phyloP scores from a whole-genome alignment of 2,329 filamentous ascomycete species.

The Microdochium bolleyi region DNA sequence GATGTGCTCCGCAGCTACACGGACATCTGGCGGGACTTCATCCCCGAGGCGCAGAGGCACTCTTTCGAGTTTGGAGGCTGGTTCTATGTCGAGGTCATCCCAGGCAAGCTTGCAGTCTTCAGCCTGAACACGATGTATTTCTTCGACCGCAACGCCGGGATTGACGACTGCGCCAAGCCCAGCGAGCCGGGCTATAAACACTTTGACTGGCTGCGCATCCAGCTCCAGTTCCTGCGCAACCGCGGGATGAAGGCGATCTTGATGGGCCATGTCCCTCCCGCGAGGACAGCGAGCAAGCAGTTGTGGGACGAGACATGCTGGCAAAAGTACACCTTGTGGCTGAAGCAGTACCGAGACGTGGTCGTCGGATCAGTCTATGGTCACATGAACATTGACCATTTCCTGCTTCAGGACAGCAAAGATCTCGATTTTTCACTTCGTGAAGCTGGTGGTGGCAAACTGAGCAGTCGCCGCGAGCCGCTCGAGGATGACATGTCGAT shows the following conservation, averaged over 20 bases:
- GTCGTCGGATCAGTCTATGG: constrained; percentile 74
- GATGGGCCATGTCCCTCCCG: constrained; percentile 89
- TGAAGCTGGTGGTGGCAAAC: constrained; percentile 17
- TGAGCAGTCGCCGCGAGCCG: constrained; percentile 19
- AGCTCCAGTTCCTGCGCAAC: constrained; percentile 74
- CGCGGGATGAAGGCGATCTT: constrained; percentile 90
- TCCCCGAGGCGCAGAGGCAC: constrained; percentile 87
- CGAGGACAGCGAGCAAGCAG: constrained; percentile 74
- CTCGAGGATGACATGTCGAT: constrained; percentile 50
- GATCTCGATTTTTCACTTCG: constrained; percentile 57
- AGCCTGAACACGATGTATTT: constrained; percentile 97
- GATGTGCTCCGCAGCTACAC: constrained; percentile 72
- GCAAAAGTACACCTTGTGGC: constrained; percentile 93
- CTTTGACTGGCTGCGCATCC: constrained; percentile 90
- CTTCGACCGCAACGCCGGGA: constrained; percentile 85
- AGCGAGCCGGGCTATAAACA: constrained; percentile 87
- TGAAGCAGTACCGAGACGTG: constrained; percentile 85
- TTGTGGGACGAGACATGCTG: constrained; percentile 96
- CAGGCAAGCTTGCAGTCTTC: constrained; percentile 76
- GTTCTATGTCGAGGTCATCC: constrained; percentile 91
- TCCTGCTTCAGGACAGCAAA: constrained; percentile 80
- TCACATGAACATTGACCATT: constrained; percentile 99
- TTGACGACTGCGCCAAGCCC: constrained; percentile 76
- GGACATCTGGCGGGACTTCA: constrained; percentile 76
- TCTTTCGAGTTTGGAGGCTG: constrained; percentile 88